Conservation (phyloP, 2,329 filamentous ascomycete genomes). For the Thelonectria blattea region DNA sequence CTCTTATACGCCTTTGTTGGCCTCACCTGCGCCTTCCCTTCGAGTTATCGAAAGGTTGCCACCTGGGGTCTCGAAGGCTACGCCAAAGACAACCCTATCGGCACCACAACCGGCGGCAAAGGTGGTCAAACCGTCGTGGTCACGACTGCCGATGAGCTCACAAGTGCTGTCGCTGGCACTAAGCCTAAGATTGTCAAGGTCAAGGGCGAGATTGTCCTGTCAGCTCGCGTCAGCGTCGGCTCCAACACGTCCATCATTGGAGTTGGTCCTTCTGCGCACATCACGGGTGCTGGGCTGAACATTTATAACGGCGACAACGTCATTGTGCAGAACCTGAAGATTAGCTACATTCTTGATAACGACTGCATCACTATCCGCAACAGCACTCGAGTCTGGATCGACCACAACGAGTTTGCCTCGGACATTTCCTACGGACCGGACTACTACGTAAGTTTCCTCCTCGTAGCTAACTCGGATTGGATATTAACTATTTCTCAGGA, state of each 20-base stretch:
- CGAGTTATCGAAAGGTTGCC: conserved; percentile 28
- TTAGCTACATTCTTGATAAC: conserved; percentile 45
- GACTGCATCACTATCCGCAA: conserved; percentile 53
- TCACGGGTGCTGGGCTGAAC: conserved; percentile 46
- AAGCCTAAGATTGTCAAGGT: conserved; percentile 49
- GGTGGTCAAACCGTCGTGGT: conserved; percentile 56
- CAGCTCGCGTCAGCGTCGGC: conserved; percentile 50
- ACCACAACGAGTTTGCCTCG: conserved; percentile 55
- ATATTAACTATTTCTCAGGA: conserved; percentile 39
- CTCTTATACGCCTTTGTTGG: neutral
- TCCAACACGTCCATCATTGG: conserved; percentile 53
- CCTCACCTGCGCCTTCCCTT: conserved; percentile 24
- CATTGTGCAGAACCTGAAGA: conserved; percentile 48
- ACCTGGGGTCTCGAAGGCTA: conserved; percentile 37
- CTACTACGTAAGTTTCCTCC: conserved; percentile 37
- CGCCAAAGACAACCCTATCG: conserved; percentile 46
- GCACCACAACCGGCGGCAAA: conserved; percentile 47
- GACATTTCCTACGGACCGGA: conserved; percentile 49
- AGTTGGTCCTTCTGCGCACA: conserved; percentile 42
- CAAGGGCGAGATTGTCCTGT: conserved; percentile 40
- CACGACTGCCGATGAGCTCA: conserved; percentile 50
- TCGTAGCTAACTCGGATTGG: neutral
- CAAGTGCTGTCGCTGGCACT: conserved; percentile 48
- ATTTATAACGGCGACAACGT: conserved; percentile 47
- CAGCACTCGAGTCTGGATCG: conserved; percentile 53